Evolutionary conservation across 306 rosid genomes (phyloP).

Genomic region (Pueraria montana): DNA sequence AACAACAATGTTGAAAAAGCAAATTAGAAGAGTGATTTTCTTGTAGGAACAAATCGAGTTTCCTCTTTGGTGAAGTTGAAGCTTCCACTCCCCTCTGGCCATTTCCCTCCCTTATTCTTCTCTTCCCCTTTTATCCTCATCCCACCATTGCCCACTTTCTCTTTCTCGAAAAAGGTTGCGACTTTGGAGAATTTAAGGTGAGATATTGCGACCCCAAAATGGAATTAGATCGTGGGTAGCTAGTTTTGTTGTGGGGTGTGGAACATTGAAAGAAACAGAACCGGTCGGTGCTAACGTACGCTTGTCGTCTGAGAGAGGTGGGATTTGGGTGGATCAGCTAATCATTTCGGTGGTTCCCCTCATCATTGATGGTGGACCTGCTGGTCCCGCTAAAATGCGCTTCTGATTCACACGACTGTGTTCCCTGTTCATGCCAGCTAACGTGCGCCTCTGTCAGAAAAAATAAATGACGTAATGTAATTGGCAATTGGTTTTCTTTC

Average conservation of each 20-base stretch:
- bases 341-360: slow-evolving; percentile 47
- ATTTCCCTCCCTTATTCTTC: slow-evolving; percentile 58
- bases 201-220: neutral
- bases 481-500: neutral
- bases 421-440: neutral
- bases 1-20: slow-evolving; percentile 87
- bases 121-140: slow-evolving; percentile 70
- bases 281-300: slow-evolving; percentile 43
- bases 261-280: neutral
- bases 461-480: neutral
- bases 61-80: slow-evolving; percentile 69
- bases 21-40: slow-evolving; percentile 78
- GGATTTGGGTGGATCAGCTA: slow-evolving; percentile 18
- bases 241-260: slow-evolving; percentile 14
- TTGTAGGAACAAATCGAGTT: slow-evolving; percentile 83
- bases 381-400: slow-evolving; percentile 44
- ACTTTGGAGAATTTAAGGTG: slow-evolving; percentile 33
- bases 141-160: slow-evolving; percentile 73
- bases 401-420: neutral
- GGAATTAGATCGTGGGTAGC: slow-evolving; percentile 17
- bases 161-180: slow-evolving; percentile 34
- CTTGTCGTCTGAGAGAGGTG: slow-evolving; percentile 34
- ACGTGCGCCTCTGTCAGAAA: neutral
- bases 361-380: slow-evolving; percentile 45
- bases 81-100: slow-evolving; percentile 84